Percentiles rank a stretch among this genome's conserved stretches.
Conservation (phyloP, 306 rosid species). For the Crataegus laevigata region DNA sequence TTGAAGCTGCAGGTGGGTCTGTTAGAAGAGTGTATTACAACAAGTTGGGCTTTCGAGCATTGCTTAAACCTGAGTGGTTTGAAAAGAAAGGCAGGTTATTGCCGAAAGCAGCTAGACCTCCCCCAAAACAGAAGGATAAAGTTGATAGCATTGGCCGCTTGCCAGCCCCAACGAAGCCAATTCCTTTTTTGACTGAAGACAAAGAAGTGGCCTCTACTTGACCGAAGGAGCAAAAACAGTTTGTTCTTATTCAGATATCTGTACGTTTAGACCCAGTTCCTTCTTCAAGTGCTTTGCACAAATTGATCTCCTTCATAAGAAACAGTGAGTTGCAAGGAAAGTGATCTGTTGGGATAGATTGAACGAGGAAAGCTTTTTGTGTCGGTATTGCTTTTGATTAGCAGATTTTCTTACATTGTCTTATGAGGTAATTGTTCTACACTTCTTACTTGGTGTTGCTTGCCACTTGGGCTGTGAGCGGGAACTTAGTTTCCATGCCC, state of each 20-base stretch:
- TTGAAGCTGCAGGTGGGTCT: constrained; percentile 90
- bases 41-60: constrained; percentile 73
- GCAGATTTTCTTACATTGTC: no score
- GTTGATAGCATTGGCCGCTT: constrained; percentile 89
- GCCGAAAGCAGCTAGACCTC: constrained; percentile 96
- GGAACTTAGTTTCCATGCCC: neutral
- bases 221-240: neutral
- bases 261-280: neutral
- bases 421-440: no score
- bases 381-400: no score
- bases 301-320: neutral
- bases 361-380: neutral
- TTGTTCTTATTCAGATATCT: neutral
- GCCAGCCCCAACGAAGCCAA: constrained; percentile 88
- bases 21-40: constrained; percentile 90
- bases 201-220: constrained; percentile 21
- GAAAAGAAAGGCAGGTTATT: constrained; percentile 91
- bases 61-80: constrained; percentile 86
- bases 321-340: neutral
- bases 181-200: constrained; percentile 58
- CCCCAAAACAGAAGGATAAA: constrained; percentile 78
- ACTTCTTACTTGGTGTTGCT: no score
- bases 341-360: neutral
- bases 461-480: neutral
- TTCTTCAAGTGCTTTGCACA: neutral